Evolutionary conservation across 805 yeast genomes (phyloP).

Genomic region (Lipomyces anomalus): DNA sequence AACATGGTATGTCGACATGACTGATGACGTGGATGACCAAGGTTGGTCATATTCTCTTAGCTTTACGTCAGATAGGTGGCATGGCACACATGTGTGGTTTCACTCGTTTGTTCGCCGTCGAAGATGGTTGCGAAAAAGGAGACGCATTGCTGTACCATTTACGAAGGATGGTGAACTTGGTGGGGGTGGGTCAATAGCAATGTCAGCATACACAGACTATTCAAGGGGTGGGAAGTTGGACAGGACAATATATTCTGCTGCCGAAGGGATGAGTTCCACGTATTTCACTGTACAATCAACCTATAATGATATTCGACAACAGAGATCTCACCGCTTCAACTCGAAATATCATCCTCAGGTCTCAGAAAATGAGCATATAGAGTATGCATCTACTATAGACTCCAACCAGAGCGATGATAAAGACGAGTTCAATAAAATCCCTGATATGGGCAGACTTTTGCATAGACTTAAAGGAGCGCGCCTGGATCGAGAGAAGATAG

Average conservation of each 20-base stretch:
- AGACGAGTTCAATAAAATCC: not conserved
- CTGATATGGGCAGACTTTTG: conserved; percentile 9
- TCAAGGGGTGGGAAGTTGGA: not conserved
- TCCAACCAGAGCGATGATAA: not conserved
- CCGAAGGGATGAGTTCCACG: conserved; percentile 6
- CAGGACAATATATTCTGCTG: conserved; percentile 3
- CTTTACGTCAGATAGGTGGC: conserved; percentile 51
- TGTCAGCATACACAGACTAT: not conserved
- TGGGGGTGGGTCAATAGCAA: not conserved
- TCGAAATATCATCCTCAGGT: no score
- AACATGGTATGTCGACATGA: conserved; percentile 69
- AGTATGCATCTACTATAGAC: not conserved
- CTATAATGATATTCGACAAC: not conserved
- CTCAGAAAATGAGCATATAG: no score
- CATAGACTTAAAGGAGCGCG: conserved; percentile 11
- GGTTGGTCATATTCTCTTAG: conserved; percentile 73
- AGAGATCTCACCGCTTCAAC: not conserved
- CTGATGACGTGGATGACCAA: conserved; percentile 65
- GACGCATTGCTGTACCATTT: not conserved
- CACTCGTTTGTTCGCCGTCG: conserved; percentile 64
- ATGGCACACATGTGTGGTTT: conserved; percentile 48
- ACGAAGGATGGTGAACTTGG: not conserved
- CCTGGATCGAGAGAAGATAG: conserved; percentile 23
- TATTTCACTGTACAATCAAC: conserved; percentile 14
- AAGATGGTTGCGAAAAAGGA: conserved; percentile 49